phyloP scores from a whole-genome alignment of 352 stramenopile genomes.

The Pythium rishiriense region DNA sequence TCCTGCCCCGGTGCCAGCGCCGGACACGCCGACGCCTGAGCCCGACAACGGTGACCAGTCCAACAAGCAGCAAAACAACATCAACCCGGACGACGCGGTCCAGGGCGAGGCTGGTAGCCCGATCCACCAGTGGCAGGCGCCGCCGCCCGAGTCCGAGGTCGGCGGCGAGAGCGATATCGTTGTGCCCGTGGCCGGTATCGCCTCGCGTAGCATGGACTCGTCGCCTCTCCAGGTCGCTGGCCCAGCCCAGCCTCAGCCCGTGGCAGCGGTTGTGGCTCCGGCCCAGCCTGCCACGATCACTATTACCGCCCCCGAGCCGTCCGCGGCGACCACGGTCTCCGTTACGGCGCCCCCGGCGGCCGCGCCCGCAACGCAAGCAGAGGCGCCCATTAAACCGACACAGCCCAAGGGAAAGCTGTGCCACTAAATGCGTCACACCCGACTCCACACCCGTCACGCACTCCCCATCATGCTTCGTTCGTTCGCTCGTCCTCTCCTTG shows the following conservation, averaged over 20 bases:
- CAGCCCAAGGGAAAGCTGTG: conserved; percentile 26
- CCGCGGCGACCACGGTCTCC: no score
- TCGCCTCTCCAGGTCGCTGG: neutral
- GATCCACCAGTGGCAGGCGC: conserved; percentile 5
- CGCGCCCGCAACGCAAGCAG: neutral
- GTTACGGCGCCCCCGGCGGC: no score
- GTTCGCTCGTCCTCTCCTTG: neutral
- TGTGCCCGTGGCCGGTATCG: neutral
- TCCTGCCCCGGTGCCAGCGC: conserved; percentile 1
- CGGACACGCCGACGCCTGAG: neutral
- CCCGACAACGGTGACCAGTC: conserved; percentile 3
- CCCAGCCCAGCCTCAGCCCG: conserved; percentile 6
- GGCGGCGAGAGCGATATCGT: neutral
- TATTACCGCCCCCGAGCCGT: no score
- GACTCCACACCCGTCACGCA: neutral
- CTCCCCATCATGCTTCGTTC: neutral
- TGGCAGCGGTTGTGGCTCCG: neutral
- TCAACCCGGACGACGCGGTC: neutral
- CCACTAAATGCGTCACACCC: neutral
- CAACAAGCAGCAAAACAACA: conserved; percentile 4
- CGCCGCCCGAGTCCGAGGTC: neutral
- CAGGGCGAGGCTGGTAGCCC: conserved; percentile 2
- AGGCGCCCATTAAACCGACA: conserved; percentile 9
- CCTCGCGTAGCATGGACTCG: neutral
- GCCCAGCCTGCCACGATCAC: no score